Evolutionary conservation across 2,329 filamentous ascomycete genomes (phyloP).

Genomic region (Fusarium torulosum): DNA sequence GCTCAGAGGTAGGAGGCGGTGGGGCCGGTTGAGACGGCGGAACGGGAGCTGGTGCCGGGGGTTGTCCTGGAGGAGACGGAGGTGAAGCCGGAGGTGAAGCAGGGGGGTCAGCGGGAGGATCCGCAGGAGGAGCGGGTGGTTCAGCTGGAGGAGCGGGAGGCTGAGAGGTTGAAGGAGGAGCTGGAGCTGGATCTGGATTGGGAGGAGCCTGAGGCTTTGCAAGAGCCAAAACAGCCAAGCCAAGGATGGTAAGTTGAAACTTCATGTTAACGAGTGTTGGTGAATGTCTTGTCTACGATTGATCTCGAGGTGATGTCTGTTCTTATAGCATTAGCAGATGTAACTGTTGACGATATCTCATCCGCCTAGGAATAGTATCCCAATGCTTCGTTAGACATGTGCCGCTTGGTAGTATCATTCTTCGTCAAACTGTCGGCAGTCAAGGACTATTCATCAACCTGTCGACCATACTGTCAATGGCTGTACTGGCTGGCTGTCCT

Average conservation of each 20-base stretch:
- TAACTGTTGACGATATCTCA: too few relatives aligned
- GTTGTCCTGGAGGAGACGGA: slow-evolving; percentile 11
- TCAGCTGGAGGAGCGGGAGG: slow-evolving; percentile 3
- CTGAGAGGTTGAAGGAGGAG: slow-evolving; percentile 18
- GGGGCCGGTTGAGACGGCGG: neutral
- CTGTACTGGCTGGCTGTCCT: too few relatives aligned
- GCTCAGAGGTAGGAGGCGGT: slow-evolving; percentile 19
- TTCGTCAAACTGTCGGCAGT: too few relatives aligned
- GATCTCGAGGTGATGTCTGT: neutral
- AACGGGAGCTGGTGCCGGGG: slow-evolving; percentile 16
- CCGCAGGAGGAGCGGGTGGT: neutral
- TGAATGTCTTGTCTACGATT: neutral
- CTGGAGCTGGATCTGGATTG: slow-evolving; percentile 35
- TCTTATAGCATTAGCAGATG: slow-evolving; percentile 10
- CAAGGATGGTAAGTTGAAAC: slow-evolving; percentile 38
- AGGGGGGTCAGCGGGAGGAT: neutral
- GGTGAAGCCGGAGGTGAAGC: too few relatives aligned
- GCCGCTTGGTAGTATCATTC: too few relatives aligned
- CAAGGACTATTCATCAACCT: too few relatives aligned
- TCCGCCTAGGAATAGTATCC: too few relatives aligned
- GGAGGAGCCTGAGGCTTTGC: slow-evolving; percentile 46
- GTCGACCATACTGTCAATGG: too few relatives aligned
- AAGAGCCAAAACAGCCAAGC: slow-evolving; percentile 41
- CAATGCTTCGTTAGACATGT: too few relatives aligned
- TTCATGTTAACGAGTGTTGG: slow-evolving; percentile 46